A percentile compares a stretch with the other conserved stretches of the same genome.
Evolutionary conservation across 1,139 yeast species (phyloP).

Genomic region (Magnusiomyces sp.): DNA sequence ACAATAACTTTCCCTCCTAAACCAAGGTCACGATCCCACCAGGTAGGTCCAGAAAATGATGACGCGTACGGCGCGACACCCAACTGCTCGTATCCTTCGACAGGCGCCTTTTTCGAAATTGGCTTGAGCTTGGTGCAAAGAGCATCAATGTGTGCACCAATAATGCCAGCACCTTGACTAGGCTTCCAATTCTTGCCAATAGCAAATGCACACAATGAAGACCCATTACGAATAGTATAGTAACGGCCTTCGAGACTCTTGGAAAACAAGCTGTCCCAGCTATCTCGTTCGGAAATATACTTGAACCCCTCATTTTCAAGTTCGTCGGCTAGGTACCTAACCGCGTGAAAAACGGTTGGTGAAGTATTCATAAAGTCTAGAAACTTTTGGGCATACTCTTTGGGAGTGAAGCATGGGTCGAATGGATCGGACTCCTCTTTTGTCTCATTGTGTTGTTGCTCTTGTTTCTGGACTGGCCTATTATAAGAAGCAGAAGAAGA

Average conservation of each 20-base stretch:
- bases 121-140: constrained; percentile 75
- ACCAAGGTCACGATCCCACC: constrained; percentile 92
- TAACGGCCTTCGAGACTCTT: constrained; percentile 58
- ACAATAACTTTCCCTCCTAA: constrained; percentile 87
- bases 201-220: constrained; percentile 72
- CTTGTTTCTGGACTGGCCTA: constrained; percentile 6
- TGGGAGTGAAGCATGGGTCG: constrained; percentile 13
- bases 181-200: constrained; percentile 62
- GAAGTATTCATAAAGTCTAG: constrained; percentile 72
- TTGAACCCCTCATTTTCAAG: constrained; percentile 31
- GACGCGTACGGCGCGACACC: constrained; percentile 96
- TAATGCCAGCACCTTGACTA: constrained; percentile 74
- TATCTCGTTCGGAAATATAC: constrained; percentile 60
- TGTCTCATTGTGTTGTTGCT: constrained; percentile 6
- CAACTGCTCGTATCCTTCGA: constrained; percentile 69
- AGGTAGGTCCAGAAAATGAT: constrained; percentile 55
- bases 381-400: constrained; percentile 40
- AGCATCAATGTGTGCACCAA: constrained; percentile 91
- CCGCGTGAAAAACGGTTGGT: constrained; percentile 92
- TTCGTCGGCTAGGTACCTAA: constrained; percentile 41
- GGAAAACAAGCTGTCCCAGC: constrained; percentile 51
- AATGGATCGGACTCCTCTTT: constrained; percentile 7
- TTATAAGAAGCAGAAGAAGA: not conserved
- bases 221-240: constrained; percentile 67
- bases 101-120: constrained; percentile 57